Conservation (phyloP, 495 filamentous ascomycete genomes). For the Hypoxylon perforatum region DNA sequence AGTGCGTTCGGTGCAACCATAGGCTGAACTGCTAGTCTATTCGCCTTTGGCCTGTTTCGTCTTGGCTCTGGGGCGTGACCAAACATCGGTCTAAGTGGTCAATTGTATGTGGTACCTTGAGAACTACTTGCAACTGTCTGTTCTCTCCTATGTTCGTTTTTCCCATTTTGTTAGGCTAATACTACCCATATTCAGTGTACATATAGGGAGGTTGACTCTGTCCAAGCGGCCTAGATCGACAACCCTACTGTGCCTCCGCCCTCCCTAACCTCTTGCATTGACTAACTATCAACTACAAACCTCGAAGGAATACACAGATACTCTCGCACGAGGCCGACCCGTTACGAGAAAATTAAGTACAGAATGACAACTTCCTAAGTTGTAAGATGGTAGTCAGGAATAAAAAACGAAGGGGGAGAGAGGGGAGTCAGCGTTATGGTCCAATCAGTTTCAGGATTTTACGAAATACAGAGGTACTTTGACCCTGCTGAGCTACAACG, state of each 20-base stretch:
- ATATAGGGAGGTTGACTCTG: constrained; percentile 18
- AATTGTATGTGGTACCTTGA: neutral
- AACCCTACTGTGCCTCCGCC: neutral
- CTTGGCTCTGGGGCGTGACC: constrained; percentile 35
- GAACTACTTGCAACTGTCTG: neutral
- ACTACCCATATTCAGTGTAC: neutral
- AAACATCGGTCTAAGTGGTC: constrained; percentile 31
- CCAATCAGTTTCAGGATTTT: constrained; percentile 35
- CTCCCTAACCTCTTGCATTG: constrained; percentile 8
- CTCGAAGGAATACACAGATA: constrained; percentile 7
- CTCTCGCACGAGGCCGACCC: constrained; percentile 13
- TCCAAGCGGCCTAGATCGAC: constrained; percentile 24
- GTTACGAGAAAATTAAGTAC: constrained; percentile 26
- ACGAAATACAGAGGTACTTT: constrained; percentile 10
- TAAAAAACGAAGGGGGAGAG: constrained; percentile 8
- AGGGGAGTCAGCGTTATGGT: constrained; percentile 12
- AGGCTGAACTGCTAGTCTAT: constrained; percentile 35
- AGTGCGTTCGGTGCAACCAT: constrained; percentile 28
- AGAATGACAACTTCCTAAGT: constrained; percentile 21
- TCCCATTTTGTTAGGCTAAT: constrained; percentile 12
- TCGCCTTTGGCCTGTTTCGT: constrained; percentile 47
- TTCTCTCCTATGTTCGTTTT: constrained; percentile 9
- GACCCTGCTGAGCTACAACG: constrained; percentile 5
- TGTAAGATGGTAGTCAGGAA: constrained; percentile 16
- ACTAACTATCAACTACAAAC: neutral